Base-by-base conservation (phyloP, 1,139 yeast species). In the Lodderomyces pseudojiufengensis region DNA sequence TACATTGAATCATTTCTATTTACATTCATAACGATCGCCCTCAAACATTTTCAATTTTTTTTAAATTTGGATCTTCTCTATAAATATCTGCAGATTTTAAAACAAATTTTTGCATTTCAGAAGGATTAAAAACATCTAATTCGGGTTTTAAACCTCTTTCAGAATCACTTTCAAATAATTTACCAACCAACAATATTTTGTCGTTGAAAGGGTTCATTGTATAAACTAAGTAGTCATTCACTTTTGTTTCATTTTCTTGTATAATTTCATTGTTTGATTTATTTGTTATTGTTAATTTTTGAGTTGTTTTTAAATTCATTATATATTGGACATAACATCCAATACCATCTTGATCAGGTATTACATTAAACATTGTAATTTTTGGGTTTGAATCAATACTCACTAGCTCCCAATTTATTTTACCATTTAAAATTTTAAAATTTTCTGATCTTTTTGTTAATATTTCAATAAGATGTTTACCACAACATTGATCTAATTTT, bases 231-330 rank as follows among this genome's bases (percentile, higher is more conserved):
- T 86, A 80, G 56, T 87, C 95, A 15, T 76, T 70, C 32, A 84
- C 80, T 41, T 73, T 73, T 44, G 80, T 73, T 48, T 78, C 83
- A 15, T 49, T 46, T 26, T 65, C 66, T 16, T 63, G 69, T 4
- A 65, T 22, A 9, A 37, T 20, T 9, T 37, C 66, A 36, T 75
- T 64, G 7, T 70, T 73, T 9, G 16, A 20, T 9, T 20, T 15
- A 10, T 67, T 59, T 22, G 66, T 62, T 23, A 72, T 58, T 29
- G 79, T 67, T 35, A 88, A 65, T 48, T 79, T 76, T 59, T 88
- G 97, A 37, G 72, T 73, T 7, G 95, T 83, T 41, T 77, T 73
- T 44, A 86, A 80, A 48, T 78, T 76, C 62, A 88, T 82, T n/a
- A 84, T 79, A 30, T 85, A 69, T 63, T 87, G 95, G 26, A 84